Base-by-base conservation (phyloP, 441 rosid genomes). In the Iberis amara region DNA sequence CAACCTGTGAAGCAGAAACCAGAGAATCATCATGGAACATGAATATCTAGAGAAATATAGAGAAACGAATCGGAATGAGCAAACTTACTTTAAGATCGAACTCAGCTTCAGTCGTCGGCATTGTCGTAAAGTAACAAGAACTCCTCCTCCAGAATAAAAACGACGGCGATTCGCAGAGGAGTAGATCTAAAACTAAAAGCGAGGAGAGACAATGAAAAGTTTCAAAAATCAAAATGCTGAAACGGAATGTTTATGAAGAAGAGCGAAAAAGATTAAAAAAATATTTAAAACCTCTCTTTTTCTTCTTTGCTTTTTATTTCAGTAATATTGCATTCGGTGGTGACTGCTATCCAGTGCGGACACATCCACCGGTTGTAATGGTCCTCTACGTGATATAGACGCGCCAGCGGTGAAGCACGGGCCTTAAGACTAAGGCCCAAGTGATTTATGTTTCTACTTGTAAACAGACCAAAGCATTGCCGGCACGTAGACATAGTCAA, bases 401-500 rank as follows among this genome's bases (percentile, higher is more conserved):
- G 24, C 43, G 53, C 36, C 58, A 57, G 18, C 69, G 24, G 49
- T 32, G 41, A 6, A 9, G 15, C 48, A 51, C 32, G 47, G 3
- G 47, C 30, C 21, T 59, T 3, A 50, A 5, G 24, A 61, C 40
- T 38, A 48, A 6, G n/a, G n/a, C n/a, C n/a, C n/a, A n/a, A n/a
- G n/a, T n/a, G n/a, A n/a, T n/a, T n/a, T n/a, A n/a, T n/a, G n/a
- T n/a, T n/a, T n/a, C n/a, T n/a, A n/a, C n/a, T n/a, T n/a, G n/a
- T n/a, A n/a, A n/a, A n/a, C n/a, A n/a, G n/a, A n/a, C n/a, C n/a
- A n/a, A n/a, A n/a, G n/a, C n/a, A n/a, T n/a, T n/a, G n/a, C n/a
- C 94, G 14, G 94, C 94, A 60, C 48, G 66, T 14, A 89, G 77
- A 68, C 76, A 76, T 41, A 57, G 68, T 89, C 96, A 10, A 86